phyloP scores from a whole-genome alignment of 202 grass and related monocot species.

The Carex arenaria region DNA sequence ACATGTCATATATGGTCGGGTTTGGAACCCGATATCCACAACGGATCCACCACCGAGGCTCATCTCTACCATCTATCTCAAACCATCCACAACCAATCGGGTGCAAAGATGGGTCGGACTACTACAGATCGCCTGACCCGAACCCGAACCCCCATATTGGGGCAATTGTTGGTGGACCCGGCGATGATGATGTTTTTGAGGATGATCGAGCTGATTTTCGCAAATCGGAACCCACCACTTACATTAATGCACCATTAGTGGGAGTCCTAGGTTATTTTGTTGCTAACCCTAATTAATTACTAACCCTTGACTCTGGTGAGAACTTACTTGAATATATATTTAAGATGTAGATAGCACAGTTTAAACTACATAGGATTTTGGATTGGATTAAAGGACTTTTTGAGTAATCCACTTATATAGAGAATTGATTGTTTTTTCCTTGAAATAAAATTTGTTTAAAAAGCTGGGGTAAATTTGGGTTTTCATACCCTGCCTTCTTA shows the following conservation, averaged over 20 bases:
- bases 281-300: conserved; percentile 34
- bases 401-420: neutral
- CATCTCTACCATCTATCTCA: conserved; percentile 65
- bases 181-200: conserved; percentile 71
- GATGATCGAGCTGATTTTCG: conserved; percentile 77
- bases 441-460: neutral
- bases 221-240: conserved; percentile 85
- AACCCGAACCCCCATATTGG: conserved; percentile 72
- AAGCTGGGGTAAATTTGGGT: neutral
- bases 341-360: conserved; percentile 9
- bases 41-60: conserved; percentile 80
- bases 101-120: conserved; percentile 73
- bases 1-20: conserved; percentile 93
- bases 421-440: neutral
- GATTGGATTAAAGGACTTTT: neutral
- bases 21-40: conserved; percentile 64
- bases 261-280: conserved; percentile 75
- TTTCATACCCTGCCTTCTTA: neutral
- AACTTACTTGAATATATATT: conserved; percentile 3
- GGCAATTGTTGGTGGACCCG: conserved; percentile 68
- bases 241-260: conserved; percentile 90
- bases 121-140: conserved; percentile 43
- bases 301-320: neutral
- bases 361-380: conserved; percentile 12
- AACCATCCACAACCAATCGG: conserved; percentile 44